Base-by-base conservation (phyloP, 1,284 basidiomycete genomes). In the Bjerkandera adusta region DNA sequence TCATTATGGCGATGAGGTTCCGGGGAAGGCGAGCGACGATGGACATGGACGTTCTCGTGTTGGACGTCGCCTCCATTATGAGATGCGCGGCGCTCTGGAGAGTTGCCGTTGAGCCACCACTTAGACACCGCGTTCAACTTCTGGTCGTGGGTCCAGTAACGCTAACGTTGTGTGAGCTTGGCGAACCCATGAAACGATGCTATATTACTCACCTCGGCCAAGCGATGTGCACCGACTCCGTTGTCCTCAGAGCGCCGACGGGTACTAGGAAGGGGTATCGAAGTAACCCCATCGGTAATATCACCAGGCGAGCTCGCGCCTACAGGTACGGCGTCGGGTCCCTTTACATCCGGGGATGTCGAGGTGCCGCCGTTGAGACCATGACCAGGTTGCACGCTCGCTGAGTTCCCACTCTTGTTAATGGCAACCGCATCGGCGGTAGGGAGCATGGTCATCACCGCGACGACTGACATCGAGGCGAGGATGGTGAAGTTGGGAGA, bases 401-500 rank as follows among this genome's bases (percentile, higher is more conserved):
- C 22, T 22, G 36, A 47, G 43, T 18, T 36, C 41, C 49, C 37
- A 26, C 62, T 65, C 20, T 58, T 50, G 20, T 64, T 65, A 48
- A 74, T 60, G 16, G 63, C 70, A 10, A 67, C 68, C 20, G 66
- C 73, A 45, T 70, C 64, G 2, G 38, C 57, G 7, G 58, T 13
- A 24, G 69, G 63, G 6, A 65, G 44, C 40, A 64, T 42, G 33
- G 70, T 65, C 27, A 74, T 37, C 21, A 71, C 65, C 24, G 75
- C 69, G 32, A 77, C 60, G 42, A 65, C 61, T 52, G 71, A 66
- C 43, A 76, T 62, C 24, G 68, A 60, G 46, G 71, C 68, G 50
- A 79, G 68, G 47, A 76, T 48, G 42, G 74, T 58, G 59, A 79
- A 72, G 55, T 68, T 74, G 43, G 69, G 58, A 43, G 67, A 64